Evolutionary conservation across 805 yeast species (phyloP), one percentile per base, ranked within the genome.

Genomic region (Phaffomyces opuntiae): DNA sequence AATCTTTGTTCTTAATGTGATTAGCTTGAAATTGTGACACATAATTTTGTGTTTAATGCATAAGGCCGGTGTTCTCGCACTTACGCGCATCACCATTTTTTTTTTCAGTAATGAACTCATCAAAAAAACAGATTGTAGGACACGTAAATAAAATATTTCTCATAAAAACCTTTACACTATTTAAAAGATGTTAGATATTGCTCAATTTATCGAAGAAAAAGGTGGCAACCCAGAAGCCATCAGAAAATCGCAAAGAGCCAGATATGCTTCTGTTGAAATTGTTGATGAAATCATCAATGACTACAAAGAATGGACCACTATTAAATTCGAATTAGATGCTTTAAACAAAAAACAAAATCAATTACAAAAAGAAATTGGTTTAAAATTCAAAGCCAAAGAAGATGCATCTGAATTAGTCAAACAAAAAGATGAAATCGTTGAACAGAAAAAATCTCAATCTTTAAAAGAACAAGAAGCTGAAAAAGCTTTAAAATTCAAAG

Each of bases 141-240:
- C 13, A 13, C 6, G 31, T 29, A 3, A 5, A 21, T 6, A 6
- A 13, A 12, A 9, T 29, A 29, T 9, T 29, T 29, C 31, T 33
- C 36, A 33, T 7, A 33, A 16, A 6, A 6, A 33, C 16, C 36
- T 17, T 21, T 16, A 11, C 38, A 38, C 32, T 36, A 37, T 24
- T n/a, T 37, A 35, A 35, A 17, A 17, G 13, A 91, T 93, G 99
- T 81, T 93, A 69, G 99, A 93, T 67, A 87, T 93, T 55, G 74
- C 83, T 54, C 85, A 86, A 63, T 93, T 93, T 65, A 83, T 93
- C 57, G 96, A 82, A 57, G 99, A 93, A 64, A 91, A 89, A 70
- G 99, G 99, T 49, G 99, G 99, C 52, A 80, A 90, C 66, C 96
- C 99, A 38, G 91, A 90, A 56, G 73, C 73, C 45, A 88, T 93